A percentile compares a stretch with the other conserved stretches of the same genome.
phyloP scores from a whole-genome alignment of 177 flowering plant genomes.

The Vitis hybrid region DNA sequence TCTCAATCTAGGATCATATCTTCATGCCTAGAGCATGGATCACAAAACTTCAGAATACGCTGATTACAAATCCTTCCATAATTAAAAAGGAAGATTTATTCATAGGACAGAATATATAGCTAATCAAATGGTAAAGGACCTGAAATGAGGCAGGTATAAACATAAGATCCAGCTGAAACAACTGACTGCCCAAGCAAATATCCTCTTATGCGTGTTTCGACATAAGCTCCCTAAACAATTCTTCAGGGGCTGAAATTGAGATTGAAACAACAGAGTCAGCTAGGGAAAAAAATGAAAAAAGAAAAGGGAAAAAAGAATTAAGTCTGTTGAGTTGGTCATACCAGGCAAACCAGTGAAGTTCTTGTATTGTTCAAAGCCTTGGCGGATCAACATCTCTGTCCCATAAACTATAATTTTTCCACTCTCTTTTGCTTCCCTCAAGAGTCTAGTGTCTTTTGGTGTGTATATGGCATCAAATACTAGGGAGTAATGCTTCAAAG shows the following conservation, averaged over 20 bases:
- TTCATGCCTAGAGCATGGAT: background rate
- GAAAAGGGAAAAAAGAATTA: no score
- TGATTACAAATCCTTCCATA: background rate
- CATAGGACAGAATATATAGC: background rate
- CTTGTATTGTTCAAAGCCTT: constrained; percentile 15
- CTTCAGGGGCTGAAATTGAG: constrained; percentile 23
- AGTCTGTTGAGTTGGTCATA: background rate
- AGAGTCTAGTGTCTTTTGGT: no score
- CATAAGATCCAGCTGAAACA: background rate
- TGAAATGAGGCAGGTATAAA: background rate
- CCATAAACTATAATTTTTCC: constrained; percentile 8
- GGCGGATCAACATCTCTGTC: constrained; percentile 18
- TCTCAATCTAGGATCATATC: background rate
- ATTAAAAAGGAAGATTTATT: background rate
- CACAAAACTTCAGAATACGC: background rate
- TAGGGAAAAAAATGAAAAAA: no score
- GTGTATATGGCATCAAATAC: no score
- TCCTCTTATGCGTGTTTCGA: constrained; percentile 17
- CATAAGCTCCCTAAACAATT: constrained; percentile 25
- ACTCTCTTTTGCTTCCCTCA: constrained; percentile 6
- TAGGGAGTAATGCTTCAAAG: no score
- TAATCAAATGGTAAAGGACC: background rate
- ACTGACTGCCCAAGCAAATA: background rate
- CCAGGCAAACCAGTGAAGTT: constrained; percentile 20
- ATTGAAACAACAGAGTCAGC: no score